These are phyloP conservation scores for Malus hybrid DNA, from an alignment of 331 rosid genomes.

Conservation along the genomic window DNA sequence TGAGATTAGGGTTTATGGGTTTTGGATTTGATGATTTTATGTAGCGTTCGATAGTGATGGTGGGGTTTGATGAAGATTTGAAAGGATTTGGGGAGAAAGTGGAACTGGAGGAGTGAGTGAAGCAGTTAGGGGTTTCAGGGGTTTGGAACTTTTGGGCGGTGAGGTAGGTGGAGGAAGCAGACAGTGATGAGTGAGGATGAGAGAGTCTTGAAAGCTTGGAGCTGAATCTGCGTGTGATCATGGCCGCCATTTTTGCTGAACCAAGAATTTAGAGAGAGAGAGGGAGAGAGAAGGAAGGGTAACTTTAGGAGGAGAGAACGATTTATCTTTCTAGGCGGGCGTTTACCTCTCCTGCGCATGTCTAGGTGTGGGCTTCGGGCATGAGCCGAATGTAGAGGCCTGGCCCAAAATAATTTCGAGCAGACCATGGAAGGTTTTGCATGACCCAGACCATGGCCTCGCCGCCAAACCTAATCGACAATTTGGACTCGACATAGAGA, in stretches of 20 bases:
- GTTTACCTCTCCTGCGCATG: background rate
- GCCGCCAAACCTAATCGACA: too few relatives aligned
- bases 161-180: background rate
- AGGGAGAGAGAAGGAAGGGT: too few relatives aligned
- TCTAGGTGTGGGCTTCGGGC: background rate
- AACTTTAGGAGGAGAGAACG: too few relatives aligned
- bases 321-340: background rate
- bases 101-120: slow-evolving; percentile 1
- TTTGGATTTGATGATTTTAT: background rate
- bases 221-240: slow-evolving; percentile 36
- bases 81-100: background rate
- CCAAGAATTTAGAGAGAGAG: too few relatives aligned
- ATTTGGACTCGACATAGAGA: too few relatives aligned
- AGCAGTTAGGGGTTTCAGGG: background rate
- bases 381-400: background rate
- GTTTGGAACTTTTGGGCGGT: slow-evolving; percentile 8
- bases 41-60: background rate
- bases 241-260: slow-evolving; percentile 33
- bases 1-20: background rate
- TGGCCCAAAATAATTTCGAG: background rate
- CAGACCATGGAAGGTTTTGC: background rate
- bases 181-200: slow-evolving; percentile 3
- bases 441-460: background rate
- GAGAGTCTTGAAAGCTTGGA: slow-evolving; percentile 14
- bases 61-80: background rate